Evolutionary conservation across 228 moss, liverwort and hornwort genomes (phyloP).

Genomic region (Sphagnum magellanicum): DNA sequence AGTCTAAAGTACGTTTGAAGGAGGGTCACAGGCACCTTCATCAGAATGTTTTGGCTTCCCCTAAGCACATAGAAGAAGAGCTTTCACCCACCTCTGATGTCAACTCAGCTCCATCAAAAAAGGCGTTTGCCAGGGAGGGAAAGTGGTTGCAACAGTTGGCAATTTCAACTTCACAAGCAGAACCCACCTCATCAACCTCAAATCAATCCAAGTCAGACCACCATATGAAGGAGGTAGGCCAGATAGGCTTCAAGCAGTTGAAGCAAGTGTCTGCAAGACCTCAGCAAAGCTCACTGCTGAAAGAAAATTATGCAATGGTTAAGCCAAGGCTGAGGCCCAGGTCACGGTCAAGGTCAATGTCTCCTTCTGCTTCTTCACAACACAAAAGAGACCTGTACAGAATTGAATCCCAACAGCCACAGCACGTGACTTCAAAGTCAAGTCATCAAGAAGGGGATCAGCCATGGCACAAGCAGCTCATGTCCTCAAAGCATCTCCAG

Average conservation of each 20-base stretch:
- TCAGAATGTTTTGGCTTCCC: conserved; percentile 8
- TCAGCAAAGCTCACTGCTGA: conserved; percentile 33
- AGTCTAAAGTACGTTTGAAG: background rate
- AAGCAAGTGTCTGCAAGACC: background rate
- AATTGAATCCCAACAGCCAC: no score
- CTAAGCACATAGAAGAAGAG: conserved; percentile 4
- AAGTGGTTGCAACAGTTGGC: conserved; percentile 35
- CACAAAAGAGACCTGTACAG: no score
- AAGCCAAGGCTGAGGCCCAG: no score
- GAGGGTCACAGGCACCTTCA: conserved; percentile 5
- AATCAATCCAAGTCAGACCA: conserved; percentile 16
- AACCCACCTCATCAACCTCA: conserved; percentile 18
- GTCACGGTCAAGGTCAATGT: conserved; percentile 32
- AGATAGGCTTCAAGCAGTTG: background rate
- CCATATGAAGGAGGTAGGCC: conserved; percentile 35
- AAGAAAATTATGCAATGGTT: conserved; percentile 28
- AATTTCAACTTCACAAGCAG: conserved; percentile 21
- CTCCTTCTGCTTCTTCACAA: conserved; percentile 14
- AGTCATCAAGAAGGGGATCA: background rate
- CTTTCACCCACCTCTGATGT: conserved; percentile 2
- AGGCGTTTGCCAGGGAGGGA: conserved; percentile 13
- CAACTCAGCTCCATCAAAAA: conserved; percentile 9
- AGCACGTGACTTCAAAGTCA: no score
- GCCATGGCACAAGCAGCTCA: conserved; percentile 25
- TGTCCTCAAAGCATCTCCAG: conserved; percentile 53